phyloP scores from a whole-genome alignment of 345 rosid genomes.

The Aquilaria malaccensis region DNA sequence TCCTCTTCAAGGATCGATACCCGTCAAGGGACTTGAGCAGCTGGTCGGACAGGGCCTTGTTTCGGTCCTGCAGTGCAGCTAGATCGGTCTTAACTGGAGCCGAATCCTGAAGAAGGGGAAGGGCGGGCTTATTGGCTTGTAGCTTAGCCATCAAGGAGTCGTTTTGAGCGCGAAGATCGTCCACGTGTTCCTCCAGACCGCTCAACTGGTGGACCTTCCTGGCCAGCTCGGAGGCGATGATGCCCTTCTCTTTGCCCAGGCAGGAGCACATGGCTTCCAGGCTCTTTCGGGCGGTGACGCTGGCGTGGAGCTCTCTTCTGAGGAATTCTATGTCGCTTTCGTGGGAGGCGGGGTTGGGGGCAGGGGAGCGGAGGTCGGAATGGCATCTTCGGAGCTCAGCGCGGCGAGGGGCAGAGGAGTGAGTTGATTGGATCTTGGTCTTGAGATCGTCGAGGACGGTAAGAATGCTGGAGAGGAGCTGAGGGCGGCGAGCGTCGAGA shows the following conservation, averaged over 20 bases:
- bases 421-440: constrained; percentile 36
- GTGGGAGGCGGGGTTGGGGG: constrained; percentile 13
- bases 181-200: constrained; percentile 59
- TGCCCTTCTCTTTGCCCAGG: constrained; percentile 80
- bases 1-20: constrained; percentile 56
- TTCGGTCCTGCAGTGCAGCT: constrained; percentile 44
- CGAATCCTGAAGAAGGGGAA: constrained; percentile 23
- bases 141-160: constrained; percentile 42
- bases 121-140: constrained; percentile 32
- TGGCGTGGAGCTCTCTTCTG: constrained; percentile 45
- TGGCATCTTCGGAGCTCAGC: constrained; percentile 69
- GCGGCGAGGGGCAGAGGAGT: constrained; percentile 15
- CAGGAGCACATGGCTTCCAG: constrained; percentile 75
- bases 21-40: constrained; percentile 65
- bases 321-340: constrained; percentile 23
- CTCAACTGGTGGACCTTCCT: constrained; percentile 52
- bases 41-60: constrained; percentile 58
- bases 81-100: constrained; percentile 22
- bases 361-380: constrained; percentile 52
- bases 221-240: constrained; percentile 62
- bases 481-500: constrained; percentile 42
- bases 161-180: constrained; percentile 57
- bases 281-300: constrained; percentile 58
- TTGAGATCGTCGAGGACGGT: constrained; percentile 67
- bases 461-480: constrained; percentile 62